Percentiles rank a stretch among this genome's conserved stretches.
Conservation (phyloP, 2,329 filamentous ascomycete genomes). For the Neobulgaria alba region DNA sequence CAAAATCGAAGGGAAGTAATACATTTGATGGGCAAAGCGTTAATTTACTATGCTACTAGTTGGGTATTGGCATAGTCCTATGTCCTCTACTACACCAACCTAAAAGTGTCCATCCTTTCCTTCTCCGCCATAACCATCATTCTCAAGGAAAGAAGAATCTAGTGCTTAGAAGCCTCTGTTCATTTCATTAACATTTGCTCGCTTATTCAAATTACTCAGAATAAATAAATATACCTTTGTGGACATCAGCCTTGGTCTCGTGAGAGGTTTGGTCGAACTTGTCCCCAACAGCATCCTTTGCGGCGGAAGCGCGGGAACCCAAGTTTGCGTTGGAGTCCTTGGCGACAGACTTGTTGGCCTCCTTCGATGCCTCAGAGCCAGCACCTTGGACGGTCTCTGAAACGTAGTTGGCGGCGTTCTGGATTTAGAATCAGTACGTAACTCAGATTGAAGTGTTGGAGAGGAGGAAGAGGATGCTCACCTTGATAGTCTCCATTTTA, state of each 20-base stretch:
- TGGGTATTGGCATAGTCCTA: constrained; percentile 1
- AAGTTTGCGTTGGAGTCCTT: constrained; percentile 40
- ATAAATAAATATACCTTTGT: constrained; percentile 33
- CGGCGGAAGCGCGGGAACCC: constrained; percentile 40
- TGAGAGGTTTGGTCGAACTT: constrained; percentile 45
- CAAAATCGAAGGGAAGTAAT: too few species aligned
- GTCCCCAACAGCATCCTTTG: constrained; percentile 41
- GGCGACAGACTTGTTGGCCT: constrained; percentile 49
- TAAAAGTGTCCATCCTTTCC: neutral
- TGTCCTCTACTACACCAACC: neutral
- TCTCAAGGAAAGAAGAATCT: constrained; percentile 11
- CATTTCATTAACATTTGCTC: constrained; percentile 6
- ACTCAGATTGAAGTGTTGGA: too few species aligned
- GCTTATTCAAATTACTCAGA: neutral
- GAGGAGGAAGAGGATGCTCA: constrained; percentile 8
- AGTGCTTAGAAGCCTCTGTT: constrained; percentile 30
- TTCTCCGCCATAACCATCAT: neutral
- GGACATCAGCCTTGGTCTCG: constrained; percentile 38
- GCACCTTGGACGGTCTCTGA: constrained; percentile 43
- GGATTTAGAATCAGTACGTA: too few species aligned
- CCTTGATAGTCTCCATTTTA: constrained; percentile 32
- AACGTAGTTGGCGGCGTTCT: constrained; percentile 49
- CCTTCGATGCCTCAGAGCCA: constrained; percentile 42
- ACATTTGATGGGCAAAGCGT: too few species aligned
- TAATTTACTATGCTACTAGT: constrained; percentile 2